Conservation (phyloP, 2,329 filamentous ascomycete genomes). For the Rhexocercosporidium sp. region DNA sequence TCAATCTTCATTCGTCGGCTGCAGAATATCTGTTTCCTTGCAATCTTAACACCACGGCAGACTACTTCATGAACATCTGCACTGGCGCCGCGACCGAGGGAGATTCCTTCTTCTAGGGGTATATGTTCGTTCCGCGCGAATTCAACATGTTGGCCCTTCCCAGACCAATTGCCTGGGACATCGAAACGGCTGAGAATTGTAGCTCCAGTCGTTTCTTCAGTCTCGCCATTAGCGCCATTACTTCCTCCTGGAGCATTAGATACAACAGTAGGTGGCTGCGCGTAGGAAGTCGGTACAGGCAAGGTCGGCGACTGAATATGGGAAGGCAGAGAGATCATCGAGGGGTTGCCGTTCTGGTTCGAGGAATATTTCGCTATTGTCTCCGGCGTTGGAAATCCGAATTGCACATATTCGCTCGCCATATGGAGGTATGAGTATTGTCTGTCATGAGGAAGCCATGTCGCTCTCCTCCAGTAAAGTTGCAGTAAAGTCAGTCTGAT, state of each 20-base stretch:
- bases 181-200: neutral
- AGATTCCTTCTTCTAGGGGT: neutral
- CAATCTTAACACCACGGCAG: slow-evolving; percentile 4
- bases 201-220: neutral
- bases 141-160: slow-evolving; percentile 8
- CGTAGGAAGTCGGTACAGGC: neutral
- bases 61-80: slow-evolving; percentile 1
- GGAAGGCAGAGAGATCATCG: neutral
- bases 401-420: neutral
- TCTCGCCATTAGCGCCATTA: neutral
- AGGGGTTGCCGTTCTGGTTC: too few relatives aligned
- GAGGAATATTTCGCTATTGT: neutral
- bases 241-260: neutral
- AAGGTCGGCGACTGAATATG: neutral
- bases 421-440: slow-evolving; percentile 1
- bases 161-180: slow-evolving; percentile 6
- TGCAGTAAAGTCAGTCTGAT: too few relatives aligned
- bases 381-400: neutral
- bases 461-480: neutral
- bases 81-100: neutral
- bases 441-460: neutral
- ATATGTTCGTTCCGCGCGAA: slow-evolving; percentile 1
- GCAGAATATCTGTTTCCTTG: slow-evolving; percentile 11
- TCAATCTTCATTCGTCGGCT: slow-evolving; percentile 6
- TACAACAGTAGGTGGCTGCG: neutral